Evolutionary conservation across 176 grass and related monocot species (phyloP).

Genomic region (Poa pratensis): DNA sequence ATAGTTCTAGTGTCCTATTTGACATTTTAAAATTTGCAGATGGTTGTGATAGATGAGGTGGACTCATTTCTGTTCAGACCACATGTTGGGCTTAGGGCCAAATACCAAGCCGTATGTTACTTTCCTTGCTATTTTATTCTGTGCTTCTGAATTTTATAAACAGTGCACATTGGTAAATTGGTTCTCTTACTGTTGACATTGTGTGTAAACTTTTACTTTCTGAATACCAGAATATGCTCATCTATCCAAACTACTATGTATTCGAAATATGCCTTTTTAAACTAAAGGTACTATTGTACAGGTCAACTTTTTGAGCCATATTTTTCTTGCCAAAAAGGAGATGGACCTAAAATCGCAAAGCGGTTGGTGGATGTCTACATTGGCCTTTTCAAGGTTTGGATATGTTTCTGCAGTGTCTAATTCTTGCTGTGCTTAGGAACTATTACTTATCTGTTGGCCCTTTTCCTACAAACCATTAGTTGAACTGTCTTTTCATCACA

Average conservation of each 20-base stretch:
- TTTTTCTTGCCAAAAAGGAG: constrained; percentile 70
- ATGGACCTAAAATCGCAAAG: constrained; percentile 91
- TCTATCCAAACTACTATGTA: constrained; percentile 12
- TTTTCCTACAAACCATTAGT: constrained; percentile 30
- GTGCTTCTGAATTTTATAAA: constrained; percentile 13
- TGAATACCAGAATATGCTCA: constrained; percentile 11
- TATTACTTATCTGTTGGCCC: background rate
- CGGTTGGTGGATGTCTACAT: constrained; percentile 93
- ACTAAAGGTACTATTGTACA: constrained; percentile 47
- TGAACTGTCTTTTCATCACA: constrained; percentile 38
- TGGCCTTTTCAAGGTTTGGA: constrained; percentile 86
- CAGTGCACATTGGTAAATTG: background rate
- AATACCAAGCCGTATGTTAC: constrained; percentile 94
- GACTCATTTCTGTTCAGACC: constrained; percentile 96
- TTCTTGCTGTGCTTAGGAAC: constrained; percentile 9
- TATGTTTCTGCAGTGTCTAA: constrained; percentile 30
- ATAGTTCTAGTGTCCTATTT: background rate
- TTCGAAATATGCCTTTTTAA: constrained; percentile 19
- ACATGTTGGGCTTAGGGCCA: constrained; percentile 81
- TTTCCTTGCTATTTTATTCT: constrained; percentile 24
- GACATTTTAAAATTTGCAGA: constrained; percentile 53
- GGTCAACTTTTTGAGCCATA: constrained; percentile 97
- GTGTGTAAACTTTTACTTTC: constrained; percentile 14
- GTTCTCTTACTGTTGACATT: constrained; percentile 16
- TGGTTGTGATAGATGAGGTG: constrained; percentile 95